These are phyloP conservation scores for Chrysochromulina tobinii DNA, from an alignment of 78 protist species.

Conservation along the genomic window DNA sequence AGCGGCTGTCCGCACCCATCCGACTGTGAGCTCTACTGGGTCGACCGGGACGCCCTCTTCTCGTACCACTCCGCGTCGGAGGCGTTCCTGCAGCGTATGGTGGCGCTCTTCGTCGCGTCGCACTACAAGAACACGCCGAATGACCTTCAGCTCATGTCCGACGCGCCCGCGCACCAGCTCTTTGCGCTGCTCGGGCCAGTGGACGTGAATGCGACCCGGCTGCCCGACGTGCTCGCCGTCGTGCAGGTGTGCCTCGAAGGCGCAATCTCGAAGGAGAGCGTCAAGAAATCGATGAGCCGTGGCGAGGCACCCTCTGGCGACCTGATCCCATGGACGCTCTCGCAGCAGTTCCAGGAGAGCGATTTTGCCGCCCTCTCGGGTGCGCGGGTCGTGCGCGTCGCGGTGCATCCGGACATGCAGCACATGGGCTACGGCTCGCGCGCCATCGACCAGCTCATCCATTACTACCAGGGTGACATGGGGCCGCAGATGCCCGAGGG, in stretches of 20 bases:
- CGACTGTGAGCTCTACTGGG: slow-evolving; percentile 90
- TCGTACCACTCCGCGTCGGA: slow-evolving; percentile 94
- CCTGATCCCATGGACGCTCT: slow-evolving; percentile 98
- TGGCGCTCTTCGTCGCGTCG: slow-evolving; percentile 92
- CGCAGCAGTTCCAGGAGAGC: slow-evolving; percentile 75
- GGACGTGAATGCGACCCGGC: slow-evolving; percentile 25
- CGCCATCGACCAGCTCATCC: slow-evolving; percentile 78
- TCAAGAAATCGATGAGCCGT: slow-evolving; percentile 51
- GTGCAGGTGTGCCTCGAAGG: slow-evolving; percentile 95
- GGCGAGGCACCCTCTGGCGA: slow-evolving; percentile 94
- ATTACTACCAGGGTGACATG: slow-evolving; percentile 75
- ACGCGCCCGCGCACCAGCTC: slow-evolving; percentile 98
- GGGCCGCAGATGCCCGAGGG: slow-evolving; percentile 49
- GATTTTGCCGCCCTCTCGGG: slow-evolving; percentile 95
- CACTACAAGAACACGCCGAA: slow-evolving; percentile 99
- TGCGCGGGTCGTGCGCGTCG: slow-evolving; percentile 96
- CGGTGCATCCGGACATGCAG: slow-evolving; percentile 89
- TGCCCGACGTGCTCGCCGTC: slow-evolving; percentile 94
- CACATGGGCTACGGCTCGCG: slow-evolving; percentile 95
- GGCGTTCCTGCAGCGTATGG: slow-evolving; percentile 82
- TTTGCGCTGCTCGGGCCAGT: slow-evolving; percentile 92
- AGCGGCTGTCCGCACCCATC: slow-evolving; percentile 85
- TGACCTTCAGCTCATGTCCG: slow-evolving; percentile 97
- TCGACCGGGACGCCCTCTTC: slow-evolving; percentile 97
- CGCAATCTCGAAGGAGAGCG: slow-evolving; percentile 69